Base-by-base conservation (phyloP, 345 rosid genomes). In the Salix brachista region DNA sequence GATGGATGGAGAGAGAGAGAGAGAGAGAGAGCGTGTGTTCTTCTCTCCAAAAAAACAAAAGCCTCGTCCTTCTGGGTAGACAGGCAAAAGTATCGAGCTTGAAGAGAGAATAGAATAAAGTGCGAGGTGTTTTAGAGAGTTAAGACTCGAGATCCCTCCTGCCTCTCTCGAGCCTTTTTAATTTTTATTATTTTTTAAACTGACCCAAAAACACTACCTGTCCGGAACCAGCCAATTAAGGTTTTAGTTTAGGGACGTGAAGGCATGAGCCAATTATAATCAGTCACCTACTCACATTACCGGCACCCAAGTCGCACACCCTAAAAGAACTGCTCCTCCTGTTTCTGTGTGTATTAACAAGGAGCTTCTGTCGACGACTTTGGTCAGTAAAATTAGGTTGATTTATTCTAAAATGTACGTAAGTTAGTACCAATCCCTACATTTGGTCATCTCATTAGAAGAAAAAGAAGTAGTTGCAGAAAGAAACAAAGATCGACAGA, bases 101-200 rank as follows among this genome's bases (percentile, higher is more conserved):
- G 83, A 88, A 82, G 88, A 81, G 85, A 77, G 83, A 84, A 84
- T 84, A 77, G 83, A 84, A 84, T 84, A 84, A 82, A 81, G 87
- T 79, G 81, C 52, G 39, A 69, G 64, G 41, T 23, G 58, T 25
- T 34, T n/a, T n/a, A 12, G 80, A 66, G 73, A 65, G 71, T 28
- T 37, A 77, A 88, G 71, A 78, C 46, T 71, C 66, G 65, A 73
- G 81, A 74, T 19, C 42, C 6, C 4, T 21, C 14, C 70, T 10
- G 14, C 19, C 50, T 71, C 83, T 74, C 74, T 74, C 25, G 23
- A 76, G 85, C 67, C 74, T 61, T 77, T 66, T 67, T n/a, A 32
- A 34, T 34, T 34, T 4, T 34, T 34, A 54, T 78, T 32, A 32
- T 37, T 19, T 18, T 58, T 58, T 23, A n/a, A 21, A 58, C 14